phyloP scores from a whole-genome alignment of 2,329 filamentous ascomycete species.

The Amauroascus niger region DNA sequence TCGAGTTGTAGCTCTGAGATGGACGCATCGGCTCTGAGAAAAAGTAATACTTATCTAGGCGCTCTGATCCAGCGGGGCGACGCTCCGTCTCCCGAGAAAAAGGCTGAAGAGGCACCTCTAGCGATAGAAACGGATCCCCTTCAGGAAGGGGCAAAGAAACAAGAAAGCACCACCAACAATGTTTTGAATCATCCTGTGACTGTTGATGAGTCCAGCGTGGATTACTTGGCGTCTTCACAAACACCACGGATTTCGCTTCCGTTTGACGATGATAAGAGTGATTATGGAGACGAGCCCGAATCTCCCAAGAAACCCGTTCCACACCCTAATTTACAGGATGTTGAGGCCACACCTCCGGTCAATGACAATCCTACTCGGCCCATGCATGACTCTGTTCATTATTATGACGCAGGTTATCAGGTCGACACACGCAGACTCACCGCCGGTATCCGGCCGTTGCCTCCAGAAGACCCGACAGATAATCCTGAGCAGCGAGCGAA shows the following conservation, averaged over 20 bases:
- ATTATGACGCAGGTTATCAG: slow-evolving; percentile 17
- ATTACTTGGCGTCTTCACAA: slow-evolving; percentile 16
- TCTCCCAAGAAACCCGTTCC: slow-evolving; percentile 40
- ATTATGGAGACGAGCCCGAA: slow-evolving; percentile 46
- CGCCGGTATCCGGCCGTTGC: slow-evolving; percentile 67
- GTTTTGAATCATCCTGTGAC: not conserved
- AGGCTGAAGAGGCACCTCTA: not conserved
- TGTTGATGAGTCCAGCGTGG: not conserved
- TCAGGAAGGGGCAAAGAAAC: slow-evolving; percentile 8
- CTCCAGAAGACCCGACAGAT: slow-evolving; percentile 74
- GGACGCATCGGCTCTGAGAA: slow-evolving; percentile 26
- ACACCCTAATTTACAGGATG: slow-evolving; percentile 24
- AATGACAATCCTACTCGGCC: slow-evolving; percentile 10
- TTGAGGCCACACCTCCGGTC: not conserved
- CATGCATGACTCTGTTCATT: slow-evolving; percentile 21
- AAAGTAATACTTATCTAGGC: slow-evolving; percentile 33
- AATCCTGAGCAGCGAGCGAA: slow-evolving; percentile 92
- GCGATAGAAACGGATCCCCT: slow-evolving; percentile 18
- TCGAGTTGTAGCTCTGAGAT: slow-evolving; percentile 15
- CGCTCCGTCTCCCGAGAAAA: not conserved
- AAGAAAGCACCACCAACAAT: not conserved
- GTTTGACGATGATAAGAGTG: slow-evolving; percentile 43
- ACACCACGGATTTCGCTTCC: slow-evolving; percentile 32
- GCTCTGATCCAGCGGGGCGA: slow-evolving; percentile 30
- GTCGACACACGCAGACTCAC: slow-evolving; percentile 45